Percentiles rank a stretch among this genome's conserved stretches.
Evolutionary conservation across 108 stramenopile species (phyloP).

Genomic region (Nannochloropsis salina): DNA sequence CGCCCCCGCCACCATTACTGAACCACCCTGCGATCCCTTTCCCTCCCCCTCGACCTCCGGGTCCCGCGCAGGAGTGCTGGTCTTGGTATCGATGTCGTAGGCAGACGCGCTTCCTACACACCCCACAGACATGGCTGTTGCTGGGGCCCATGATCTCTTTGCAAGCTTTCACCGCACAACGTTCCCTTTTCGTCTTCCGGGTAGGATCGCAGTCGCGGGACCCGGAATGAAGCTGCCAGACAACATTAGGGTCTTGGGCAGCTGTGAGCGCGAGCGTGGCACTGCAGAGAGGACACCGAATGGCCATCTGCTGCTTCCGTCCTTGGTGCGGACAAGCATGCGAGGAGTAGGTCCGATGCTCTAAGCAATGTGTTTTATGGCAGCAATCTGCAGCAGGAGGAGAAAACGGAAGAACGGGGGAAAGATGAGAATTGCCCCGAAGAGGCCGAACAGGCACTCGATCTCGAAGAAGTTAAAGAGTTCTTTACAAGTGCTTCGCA

Average conservation of each 20-base stretch:
- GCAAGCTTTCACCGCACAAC: not conserved
- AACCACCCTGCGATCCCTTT: not conserved
- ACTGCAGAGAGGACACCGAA: not conserved
- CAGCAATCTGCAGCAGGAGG: not conserved
- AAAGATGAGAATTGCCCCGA: not conserved
- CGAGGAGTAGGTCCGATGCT: not conserved
- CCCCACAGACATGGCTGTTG: not conserved
- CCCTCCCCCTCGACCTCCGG: not conserved
- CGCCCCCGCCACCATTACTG: not conserved
- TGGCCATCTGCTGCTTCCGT: not conserved
- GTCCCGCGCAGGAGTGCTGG: not conserved
- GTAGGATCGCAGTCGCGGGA: not conserved
- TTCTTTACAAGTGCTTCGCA: too few species aligned
- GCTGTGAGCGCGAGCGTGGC: not conserved
- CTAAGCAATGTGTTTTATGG: not conserved
- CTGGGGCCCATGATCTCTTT: not conserved
- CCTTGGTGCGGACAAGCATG: not conserved
- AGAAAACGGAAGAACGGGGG: not conserved
- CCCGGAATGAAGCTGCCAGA: constrained; percentile 12
- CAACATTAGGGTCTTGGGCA: not conserved
- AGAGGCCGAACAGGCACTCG: too few species aligned
- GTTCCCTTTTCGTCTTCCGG: not conserved
- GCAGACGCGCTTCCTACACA: not conserved
- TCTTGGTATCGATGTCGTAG: not conserved
- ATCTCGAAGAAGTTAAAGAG: too few species aligned